A percentile compares a stretch with the other conserved stretches of the same genome.
These are phyloP conservation scores for Gigaspora rosea DNA, from an alignment of 192 early-diverging fungal genomes.

Conservation along the genomic window DNA sequence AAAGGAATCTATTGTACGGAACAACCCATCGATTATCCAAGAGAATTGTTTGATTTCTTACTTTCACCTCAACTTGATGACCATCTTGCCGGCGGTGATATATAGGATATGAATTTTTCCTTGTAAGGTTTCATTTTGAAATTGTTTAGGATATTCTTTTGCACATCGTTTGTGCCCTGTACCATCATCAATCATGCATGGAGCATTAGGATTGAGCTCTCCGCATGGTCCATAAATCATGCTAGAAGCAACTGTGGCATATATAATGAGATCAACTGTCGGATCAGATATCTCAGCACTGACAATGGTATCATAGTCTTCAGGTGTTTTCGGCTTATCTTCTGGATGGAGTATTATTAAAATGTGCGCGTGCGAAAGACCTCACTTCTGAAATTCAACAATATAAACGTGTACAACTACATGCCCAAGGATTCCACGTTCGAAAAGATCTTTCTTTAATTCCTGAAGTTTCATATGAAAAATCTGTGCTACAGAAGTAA, in stretches of 20 bases:
- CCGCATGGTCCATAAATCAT: neutral
- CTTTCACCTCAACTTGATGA: neutral
- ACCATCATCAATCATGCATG: conserved; percentile 43
- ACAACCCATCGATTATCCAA: conserved; percentile 41
- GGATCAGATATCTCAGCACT: conserved; percentile 38
- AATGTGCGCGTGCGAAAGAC: conserved; percentile 44
- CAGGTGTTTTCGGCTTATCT: conserved; percentile 24
- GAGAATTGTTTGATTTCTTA: neutral
- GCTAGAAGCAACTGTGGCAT: conserved; percentile 16
- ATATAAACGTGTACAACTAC: conserved; percentile 35
- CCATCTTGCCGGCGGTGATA: neutral
- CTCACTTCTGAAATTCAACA: conserved; percentile 48
- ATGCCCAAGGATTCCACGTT: conserved; percentile 29
- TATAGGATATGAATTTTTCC: conserved; percentile 34
- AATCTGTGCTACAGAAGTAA: neutral
- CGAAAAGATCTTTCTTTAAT: conserved; percentile 23
- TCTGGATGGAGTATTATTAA: conserved; percentile 32
- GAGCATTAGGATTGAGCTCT: neutral
- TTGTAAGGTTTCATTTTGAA: conserved; percentile 7
- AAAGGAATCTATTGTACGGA: conserved; percentile 36
- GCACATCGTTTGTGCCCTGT: conserved; percentile 22
- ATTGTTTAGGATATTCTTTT: conserved; percentile 33
- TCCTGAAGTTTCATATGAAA: conserved; percentile 32
- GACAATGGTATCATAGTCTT: conserved; percentile 31
- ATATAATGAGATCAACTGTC: neutral